These are phyloP conservation scores for Tritrichomonas foetus DNA, from an alignment of 208 protist genomes.

Conservation along the genomic window DNA sequence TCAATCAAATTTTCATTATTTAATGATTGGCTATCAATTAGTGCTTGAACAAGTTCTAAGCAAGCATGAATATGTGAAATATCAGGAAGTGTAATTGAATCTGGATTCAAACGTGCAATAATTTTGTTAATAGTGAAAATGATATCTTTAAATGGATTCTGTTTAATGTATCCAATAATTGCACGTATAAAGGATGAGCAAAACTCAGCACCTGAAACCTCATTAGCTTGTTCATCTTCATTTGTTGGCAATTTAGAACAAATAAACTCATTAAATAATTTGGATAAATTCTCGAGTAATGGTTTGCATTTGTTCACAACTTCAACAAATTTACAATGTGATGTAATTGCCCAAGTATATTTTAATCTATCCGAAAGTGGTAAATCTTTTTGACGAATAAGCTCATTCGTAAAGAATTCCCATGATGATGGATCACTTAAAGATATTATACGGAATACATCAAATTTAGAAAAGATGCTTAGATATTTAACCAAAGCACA, in stretches of 20 bases:
- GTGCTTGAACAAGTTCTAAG: not conserved
- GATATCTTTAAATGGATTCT: not conserved
- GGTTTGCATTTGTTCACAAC: not conserved
- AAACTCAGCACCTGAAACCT: not conserved
- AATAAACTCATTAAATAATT: not conserved
- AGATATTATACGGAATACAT: not conserved
- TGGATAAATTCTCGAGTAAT: not conserved
- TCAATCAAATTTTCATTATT: not conserved
- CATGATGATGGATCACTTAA: not conserved
- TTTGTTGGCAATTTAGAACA: not conserved
- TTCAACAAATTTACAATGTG: not conserved
- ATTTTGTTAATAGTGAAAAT: not conserved
- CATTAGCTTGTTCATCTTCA: not conserved
- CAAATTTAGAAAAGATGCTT: not conserved
- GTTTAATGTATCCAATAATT: too few species aligned
- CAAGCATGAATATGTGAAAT: not conserved
- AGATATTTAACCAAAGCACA: not conserved
- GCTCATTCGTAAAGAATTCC: not conserved
- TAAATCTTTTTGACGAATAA: not conserved
- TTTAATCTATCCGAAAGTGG: not conserved
- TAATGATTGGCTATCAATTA: not conserved
- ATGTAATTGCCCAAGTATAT: not conserved
- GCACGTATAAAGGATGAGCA: not conserved
- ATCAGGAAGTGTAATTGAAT: conserved; percentile 13
- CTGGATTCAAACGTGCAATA: not conserved